Evolutionary conservation across 164 flowering plant genomes (phyloP).

Genomic region (Saururus chinensis): DNA sequence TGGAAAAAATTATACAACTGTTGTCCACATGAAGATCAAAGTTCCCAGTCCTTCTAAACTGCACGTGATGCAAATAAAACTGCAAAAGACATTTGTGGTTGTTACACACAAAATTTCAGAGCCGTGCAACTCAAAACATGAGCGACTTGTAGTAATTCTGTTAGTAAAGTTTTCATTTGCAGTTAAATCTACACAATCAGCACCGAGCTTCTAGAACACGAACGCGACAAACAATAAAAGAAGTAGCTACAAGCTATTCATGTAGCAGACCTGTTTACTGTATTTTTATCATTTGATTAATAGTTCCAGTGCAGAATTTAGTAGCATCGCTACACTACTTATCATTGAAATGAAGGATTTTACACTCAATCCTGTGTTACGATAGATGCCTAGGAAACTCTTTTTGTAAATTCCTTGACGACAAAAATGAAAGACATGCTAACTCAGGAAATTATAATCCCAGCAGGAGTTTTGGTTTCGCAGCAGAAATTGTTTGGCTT

Average conservation of each 20-base stretch:
- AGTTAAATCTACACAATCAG: not conserved
- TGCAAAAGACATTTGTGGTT: not conserved
- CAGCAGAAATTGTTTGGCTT: slow-evolving; percentile 55
- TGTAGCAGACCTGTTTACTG: too few relatives aligned
- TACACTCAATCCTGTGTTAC: not conserved
- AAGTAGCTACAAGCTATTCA: too few relatives aligned
- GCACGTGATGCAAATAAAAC: not conserved
- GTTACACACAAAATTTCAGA: too few relatives aligned
- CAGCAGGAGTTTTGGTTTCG: slow-evolving; percentile 58
- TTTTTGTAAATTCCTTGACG: too few relatives aligned
- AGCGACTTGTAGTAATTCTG: not conserved
- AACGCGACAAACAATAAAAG: too few relatives aligned
- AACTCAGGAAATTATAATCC: not conserved
- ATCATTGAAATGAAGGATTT: too few relatives aligned
- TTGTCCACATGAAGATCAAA: not conserved
- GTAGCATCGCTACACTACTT: too few relatives aligned
- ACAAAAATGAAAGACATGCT: too few relatives aligned
- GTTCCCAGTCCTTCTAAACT: not conserved
- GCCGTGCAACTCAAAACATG: not conserved
- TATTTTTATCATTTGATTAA: too few relatives aligned
- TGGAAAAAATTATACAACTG: not conserved
- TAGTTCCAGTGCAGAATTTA: too few relatives aligned
- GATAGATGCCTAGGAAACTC: not conserved
- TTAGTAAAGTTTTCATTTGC: not conserved
- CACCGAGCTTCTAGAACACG: not conserved